A percentile compares a stretch with the other conserved stretches of the same genome.
Conservation (phyloP, 2,329 filamentous ascomycete species). For the Beauveria rudraprayagi region DNA sequence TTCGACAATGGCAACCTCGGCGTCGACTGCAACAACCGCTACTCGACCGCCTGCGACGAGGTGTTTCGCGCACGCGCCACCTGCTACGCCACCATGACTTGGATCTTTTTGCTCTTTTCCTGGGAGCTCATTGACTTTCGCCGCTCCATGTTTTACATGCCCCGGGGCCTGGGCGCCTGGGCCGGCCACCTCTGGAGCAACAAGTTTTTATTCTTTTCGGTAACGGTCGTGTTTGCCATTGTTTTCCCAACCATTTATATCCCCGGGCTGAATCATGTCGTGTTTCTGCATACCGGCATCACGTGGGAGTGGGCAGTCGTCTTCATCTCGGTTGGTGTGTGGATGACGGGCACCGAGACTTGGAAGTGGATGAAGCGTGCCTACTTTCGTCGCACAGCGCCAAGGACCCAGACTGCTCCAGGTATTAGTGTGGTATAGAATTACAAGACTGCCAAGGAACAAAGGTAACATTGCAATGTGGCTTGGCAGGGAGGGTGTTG, state of each 20-base stretch:
- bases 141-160: constrained; percentile 56
- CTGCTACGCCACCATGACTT: constrained; percentile 58
- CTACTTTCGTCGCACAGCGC: constrained; percentile 33
- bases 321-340: constrained; percentile 51
- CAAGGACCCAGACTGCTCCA: constrained; percentile 9
- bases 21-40: constrained; percentile 47
- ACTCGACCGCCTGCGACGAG: constrained; percentile 41
- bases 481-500: not conserved
- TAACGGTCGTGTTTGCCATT: constrained; percentile 45
- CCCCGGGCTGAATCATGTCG: constrained; percentile 54
- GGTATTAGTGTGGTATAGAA: not conserved
- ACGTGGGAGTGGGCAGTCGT: constrained; percentile 64
- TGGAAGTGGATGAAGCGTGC: constrained; percentile 62
- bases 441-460: no score
- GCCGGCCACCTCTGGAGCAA: constrained; percentile 46
- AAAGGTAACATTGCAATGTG: no score
- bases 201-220: constrained; percentile 42
- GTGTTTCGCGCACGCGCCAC: constrained; percentile 60
- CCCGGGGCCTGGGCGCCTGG: constrained; percentile 40
- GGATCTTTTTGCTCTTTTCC: constrained; percentile 59
- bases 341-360: constrained; percentile 54
- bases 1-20: constrained; percentile 47
- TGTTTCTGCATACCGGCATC: constrained; percentile 60
- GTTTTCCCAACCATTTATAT: constrained; percentile 59
- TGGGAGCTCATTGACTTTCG: constrained; percentile 63